Percentiles rank a stretch among this genome's conserved stretches.
Conservation (phyloP, 805 yeast genomes). For the Diddensiella caesifluorescens region DNA sequence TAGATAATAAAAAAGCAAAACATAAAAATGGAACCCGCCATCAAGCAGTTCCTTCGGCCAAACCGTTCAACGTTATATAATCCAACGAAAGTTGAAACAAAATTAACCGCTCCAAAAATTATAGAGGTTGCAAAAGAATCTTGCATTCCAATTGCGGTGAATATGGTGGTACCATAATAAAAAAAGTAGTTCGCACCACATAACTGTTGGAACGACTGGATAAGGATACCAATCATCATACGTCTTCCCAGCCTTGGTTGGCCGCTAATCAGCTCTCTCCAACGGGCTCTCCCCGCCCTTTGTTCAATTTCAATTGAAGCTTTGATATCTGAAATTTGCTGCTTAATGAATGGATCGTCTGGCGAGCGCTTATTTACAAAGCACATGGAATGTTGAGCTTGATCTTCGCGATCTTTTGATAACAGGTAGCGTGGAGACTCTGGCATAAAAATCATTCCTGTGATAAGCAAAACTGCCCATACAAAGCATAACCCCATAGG, state of each 20-base stretch:
- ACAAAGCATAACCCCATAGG: constrained; percentile 72
- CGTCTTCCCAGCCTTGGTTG: constrained; percentile 40
- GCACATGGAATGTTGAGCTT: constrained; percentile 52
- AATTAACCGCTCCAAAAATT: constrained; percentile 49
- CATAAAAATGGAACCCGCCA: constrained; percentile 46
- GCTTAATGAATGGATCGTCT: constrained; percentile 31
- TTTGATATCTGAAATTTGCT: constrained; percentile 34
- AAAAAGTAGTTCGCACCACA: constrained; percentile 65
- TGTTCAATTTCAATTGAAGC: constrained; percentile 47
- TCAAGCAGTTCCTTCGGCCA: constrained; percentile 45
- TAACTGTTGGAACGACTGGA: constrained; percentile 54
- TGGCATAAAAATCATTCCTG: constrained; percentile 64
- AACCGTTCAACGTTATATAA: constrained; percentile 45
- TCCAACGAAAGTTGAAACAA: constrained; percentile 46
- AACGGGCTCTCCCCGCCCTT: constrained; percentile 45
- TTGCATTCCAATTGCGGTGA: constrained; percentile 37
- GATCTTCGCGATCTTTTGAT: constrained; percentile 48
- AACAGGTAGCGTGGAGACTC: constrained; percentile 73
- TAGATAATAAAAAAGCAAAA: constrained; percentile 49
- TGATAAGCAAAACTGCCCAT: constrained; percentile 55
- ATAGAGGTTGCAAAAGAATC: constrained; percentile 54
- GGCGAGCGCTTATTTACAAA: constrained; percentile 36
- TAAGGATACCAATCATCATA: constrained; percentile 38
- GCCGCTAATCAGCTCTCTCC: constrained; percentile 48
- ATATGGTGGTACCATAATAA: constrained; percentile 57